Evolutionary conservation across 169 alveolate genomes (phyloP).

Genomic region (Cryptosporidium ubiquitum): DNA sequence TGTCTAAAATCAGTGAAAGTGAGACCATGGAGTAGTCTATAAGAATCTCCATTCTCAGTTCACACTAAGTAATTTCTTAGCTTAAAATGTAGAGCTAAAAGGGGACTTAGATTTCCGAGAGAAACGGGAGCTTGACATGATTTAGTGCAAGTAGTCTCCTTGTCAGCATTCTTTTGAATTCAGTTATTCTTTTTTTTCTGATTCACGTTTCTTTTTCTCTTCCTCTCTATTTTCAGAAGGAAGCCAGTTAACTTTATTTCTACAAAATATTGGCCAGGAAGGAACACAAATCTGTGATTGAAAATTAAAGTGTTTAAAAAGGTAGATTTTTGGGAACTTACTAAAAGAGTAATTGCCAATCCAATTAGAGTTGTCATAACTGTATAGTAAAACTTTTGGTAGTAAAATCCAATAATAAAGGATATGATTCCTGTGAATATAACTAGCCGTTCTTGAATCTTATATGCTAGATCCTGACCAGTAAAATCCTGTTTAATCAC

Average conservation of each 20-base stretch:
- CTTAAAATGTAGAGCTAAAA: no score
- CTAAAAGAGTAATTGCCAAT: conserved; percentile 19
- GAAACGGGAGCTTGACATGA: not conserved
- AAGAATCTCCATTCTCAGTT: no score
- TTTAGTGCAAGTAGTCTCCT: not conserved
- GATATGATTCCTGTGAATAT: conserved; percentile 31
- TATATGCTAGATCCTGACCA: conserved; percentile 67
- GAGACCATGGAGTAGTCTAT: no score
- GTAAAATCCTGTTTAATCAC: conserved; percentile 17
- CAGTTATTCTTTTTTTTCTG: not conserved
- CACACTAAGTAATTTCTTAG: no score
- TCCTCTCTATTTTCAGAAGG: conserved; percentile 55
- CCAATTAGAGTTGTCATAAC: conserved; percentile 13
- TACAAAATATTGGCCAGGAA: conserved; percentile 72
- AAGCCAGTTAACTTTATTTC: conserved; percentile 66
- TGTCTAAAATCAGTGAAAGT: no score
- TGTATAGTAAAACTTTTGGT: conserved; percentile 41
- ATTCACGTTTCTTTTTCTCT: not conserved
- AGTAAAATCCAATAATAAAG: conserved; percentile 34
- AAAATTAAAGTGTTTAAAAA: not conserved
- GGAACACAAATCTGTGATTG: conserved; percentile 36
- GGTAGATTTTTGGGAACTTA: not conserved
- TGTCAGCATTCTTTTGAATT: not conserved
- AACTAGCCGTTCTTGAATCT: conserved; percentile 52
- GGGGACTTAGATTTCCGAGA: not conserved